phyloP scores from a whole-genome alignment of 305 asterid genomes.

The Monarda citriodora region DNA sequence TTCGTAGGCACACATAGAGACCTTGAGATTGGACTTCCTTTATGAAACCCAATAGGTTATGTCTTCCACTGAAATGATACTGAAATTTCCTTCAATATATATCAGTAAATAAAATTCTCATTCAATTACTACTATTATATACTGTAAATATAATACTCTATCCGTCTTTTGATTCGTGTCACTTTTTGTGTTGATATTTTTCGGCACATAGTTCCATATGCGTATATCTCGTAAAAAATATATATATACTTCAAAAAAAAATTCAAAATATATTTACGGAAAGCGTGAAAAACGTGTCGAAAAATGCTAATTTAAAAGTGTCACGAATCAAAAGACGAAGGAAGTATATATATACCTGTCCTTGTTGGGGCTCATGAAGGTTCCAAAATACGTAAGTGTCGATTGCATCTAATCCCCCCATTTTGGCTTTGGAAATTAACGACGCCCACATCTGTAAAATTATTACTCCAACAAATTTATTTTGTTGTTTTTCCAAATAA shows the following conservation, averaged over 20 bases:
- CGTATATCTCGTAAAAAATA: too few species aligned
- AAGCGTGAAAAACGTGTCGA: too few species aligned
- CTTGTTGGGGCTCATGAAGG: slow-evolving; percentile 73
- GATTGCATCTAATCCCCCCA: slow-evolving; percentile 75
- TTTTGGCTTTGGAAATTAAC: slow-evolving; percentile 70
- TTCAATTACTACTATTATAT: too few species aligned
- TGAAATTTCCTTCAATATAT: slow-evolving; percentile 12
- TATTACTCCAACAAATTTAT: not conserved
- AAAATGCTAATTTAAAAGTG: too few species aligned
- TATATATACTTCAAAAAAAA: too few species aligned
- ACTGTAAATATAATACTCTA: too few species aligned
- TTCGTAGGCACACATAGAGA: slow-evolving; percentile 78
- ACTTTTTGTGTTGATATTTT: too few species aligned
- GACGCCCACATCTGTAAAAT: slow-evolving; percentile 78
- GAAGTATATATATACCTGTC: slow-evolving; percentile 56
- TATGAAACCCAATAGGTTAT: slow-evolving; percentile 60
- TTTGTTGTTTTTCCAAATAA: not conserved
- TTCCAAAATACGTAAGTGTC: slow-evolving; percentile 94
- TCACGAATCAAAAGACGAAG: too few species aligned
- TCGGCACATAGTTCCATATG: too few species aligned
- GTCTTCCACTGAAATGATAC: slow-evolving; percentile 83
- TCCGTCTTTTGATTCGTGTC: too few species aligned
- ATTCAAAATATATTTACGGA: too few species aligned
- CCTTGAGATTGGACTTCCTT: slow-evolving; percentile 75
- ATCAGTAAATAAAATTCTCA: not conserved